Evolutionary conservation across 2,329 filamentous ascomycete genomes (phyloP).

Genomic region (Apiospora malaysiana): DNA sequence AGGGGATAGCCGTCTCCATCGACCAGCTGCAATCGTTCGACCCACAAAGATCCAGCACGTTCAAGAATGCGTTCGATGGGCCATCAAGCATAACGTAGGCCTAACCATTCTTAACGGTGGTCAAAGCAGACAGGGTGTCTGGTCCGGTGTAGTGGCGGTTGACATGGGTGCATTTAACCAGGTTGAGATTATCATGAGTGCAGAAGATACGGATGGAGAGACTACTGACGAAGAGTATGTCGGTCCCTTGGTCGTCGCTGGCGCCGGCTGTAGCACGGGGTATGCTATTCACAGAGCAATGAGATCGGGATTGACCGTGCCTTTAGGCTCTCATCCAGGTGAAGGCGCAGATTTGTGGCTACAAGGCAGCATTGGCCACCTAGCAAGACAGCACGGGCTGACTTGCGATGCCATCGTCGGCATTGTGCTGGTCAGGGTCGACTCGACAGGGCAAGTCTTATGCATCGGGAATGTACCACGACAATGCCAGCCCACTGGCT

Average conservation of each 20-base stretch:
- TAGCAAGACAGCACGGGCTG: constrained; percentile 61
- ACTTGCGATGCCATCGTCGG: constrained; percentile 66
- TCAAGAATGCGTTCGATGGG: constrained; percentile 63
- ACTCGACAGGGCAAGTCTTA: constrained; percentile 48
- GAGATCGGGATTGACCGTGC: constrained; percentile 57
- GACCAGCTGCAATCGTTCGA: constrained; percentile 49
- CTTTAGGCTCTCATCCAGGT: constrained; percentile 65
- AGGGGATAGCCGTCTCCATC: constrained; percentile 51
- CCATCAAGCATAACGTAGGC: constrained; percentile 49
- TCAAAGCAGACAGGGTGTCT: constrained; percentile 64
- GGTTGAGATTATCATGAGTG: constrained; percentile 48
- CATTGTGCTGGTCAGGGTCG: constrained; percentile 60
- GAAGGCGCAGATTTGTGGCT: constrained; percentile 68
- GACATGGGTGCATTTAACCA: constrained; percentile 64
- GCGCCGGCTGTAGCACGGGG: constrained; percentile 59
- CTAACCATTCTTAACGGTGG: constrained; percentile 62
- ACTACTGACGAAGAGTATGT: too few species aligned
- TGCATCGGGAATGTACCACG: constrained; percentile 58
- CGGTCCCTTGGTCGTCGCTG: constrained; percentile 52
- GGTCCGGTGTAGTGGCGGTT: constrained; percentile 57
- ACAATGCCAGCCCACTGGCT: constrained; percentile 46
- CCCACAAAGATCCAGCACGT: constrained; percentile 57
- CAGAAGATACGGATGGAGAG: constrained; percentile 28
- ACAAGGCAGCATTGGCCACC: constrained; percentile 68
- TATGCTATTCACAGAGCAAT: constrained; percentile 58